Conservation (phyloP, 1,139 yeast species). For the Yarrowia galli region DNA sequence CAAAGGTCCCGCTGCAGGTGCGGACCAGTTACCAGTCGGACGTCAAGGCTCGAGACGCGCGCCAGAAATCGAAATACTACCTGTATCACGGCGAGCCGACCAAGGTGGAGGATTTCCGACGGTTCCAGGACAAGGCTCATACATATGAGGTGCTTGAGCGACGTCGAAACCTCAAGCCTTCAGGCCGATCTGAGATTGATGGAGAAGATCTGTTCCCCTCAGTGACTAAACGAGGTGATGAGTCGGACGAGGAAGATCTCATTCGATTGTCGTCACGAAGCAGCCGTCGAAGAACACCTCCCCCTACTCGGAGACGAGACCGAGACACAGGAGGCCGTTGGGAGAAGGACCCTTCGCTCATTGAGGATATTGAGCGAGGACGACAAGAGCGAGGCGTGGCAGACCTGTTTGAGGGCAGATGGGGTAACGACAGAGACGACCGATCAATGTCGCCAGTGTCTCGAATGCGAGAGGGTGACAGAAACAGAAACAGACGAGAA, state of each 20-base stretch:
- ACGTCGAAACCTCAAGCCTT: slow-evolving; percentile 32
- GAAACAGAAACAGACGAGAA: slow-evolving; percentile 14
- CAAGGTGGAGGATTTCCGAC: slow-evolving; percentile 26
- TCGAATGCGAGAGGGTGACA: slow-evolving; percentile 8
- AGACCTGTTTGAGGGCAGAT: slow-evolving; percentile 11
- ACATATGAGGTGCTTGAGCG: slow-evolving; percentile 27
- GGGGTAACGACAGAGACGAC: not conserved
- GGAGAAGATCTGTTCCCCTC: slow-evolving; percentile 35
- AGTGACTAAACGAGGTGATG: not conserved
- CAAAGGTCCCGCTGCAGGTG: slow-evolving; percentile 17
- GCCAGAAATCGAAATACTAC: slow-evolving; percentile 31
- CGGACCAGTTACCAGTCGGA: slow-evolving; percentile 11
- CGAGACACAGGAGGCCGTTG: slow-evolving; percentile 11
- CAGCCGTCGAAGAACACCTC: not conserved
- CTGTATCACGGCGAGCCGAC: slow-evolving; percentile 37
- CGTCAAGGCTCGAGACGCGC: slow-evolving; percentile 10
- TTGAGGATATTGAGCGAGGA: slow-evolving; percentile 15
- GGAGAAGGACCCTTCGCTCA: slow-evolving; percentile 30
- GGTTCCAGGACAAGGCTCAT: slow-evolving; percentile 29
- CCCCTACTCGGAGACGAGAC: not conserved
- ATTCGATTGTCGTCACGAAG: not conserved
- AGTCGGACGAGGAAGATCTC: slow-evolving; percentile 27
- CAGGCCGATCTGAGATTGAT: slow-evolving; percentile 19
- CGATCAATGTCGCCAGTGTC: slow-evolving; percentile 25
- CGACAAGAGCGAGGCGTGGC: not conserved